phyloP scores from a whole-genome alignment of 768 basidiomycete genomes.

The Suillus placidus region DNA sequence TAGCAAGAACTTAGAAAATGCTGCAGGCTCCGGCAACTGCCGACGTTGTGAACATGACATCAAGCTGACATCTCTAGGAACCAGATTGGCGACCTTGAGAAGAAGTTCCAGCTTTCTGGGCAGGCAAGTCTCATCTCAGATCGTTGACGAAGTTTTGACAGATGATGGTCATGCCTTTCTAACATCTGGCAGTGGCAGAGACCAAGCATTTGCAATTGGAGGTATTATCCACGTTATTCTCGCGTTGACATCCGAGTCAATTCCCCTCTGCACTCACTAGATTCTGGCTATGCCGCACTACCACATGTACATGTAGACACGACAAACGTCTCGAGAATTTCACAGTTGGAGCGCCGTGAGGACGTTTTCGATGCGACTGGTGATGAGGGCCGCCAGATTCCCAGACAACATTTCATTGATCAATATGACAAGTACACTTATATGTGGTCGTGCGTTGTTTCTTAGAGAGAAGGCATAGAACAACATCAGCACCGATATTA shows the following conservation, averaged over 20 bases:
- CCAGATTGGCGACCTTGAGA: too few species aligned
- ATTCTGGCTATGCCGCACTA: neutral
- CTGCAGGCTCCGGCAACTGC: neutral
- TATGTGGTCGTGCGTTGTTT: neutral
- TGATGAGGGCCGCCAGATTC: constrained; percentile 19
- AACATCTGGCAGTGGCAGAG: neutral
- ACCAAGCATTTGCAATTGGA: neutral
- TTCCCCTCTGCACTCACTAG: neutral
- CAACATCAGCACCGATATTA: constrained; percentile 12
- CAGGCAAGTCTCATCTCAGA: neutral
- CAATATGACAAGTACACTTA: neutral
- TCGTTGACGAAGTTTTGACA: neutral
- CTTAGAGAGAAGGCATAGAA: constrained; percentile 22
- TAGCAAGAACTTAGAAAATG: too few species aligned
- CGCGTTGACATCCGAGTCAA: neutral
- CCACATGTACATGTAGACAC: too few species aligned
- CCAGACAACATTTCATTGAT: neutral
- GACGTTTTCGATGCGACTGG: constrained; percentile 21
- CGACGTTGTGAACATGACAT: neutral
- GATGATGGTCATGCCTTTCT: neutral
- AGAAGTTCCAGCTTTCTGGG: too few species aligned
- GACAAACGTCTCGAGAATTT: neutral
- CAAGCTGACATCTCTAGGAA: too few species aligned
- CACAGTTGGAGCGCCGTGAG: constrained; percentile 24
- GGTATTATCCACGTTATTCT: neutral